A percentile compares a stretch with the other conserved stretches of the same genome.
Evolutionary conservation across 768 basidiomycete species (phyloP).

Genomic region (Calocera cornea): DNA sequence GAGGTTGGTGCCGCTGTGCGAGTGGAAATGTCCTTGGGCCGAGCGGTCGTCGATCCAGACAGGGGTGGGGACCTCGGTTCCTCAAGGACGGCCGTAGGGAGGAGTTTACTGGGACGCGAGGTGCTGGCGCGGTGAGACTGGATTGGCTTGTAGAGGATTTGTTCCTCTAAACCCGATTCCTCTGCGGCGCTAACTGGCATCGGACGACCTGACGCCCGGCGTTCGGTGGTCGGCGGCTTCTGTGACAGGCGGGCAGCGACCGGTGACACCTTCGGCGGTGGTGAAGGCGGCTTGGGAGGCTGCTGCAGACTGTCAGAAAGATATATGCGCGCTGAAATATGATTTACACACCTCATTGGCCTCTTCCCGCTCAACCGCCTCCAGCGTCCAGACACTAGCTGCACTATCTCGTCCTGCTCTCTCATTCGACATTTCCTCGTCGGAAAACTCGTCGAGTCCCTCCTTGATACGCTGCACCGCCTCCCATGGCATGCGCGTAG

Average conservation of each 20-base stretch:
- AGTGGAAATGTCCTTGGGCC: neutral
- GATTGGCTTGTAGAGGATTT: conserved; percentile 1
- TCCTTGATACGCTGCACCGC: conserved; percentile 9
- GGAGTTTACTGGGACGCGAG: neutral
- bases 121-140: neutral
- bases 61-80: neutral
- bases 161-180: neutral
- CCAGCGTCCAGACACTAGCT: conserved; percentile 81
- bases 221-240: neutral
- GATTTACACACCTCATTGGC: conserved; percentile 40
- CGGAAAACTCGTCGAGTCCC: conserved; percentile 15
- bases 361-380: conserved; percentile 73
- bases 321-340: neutral
- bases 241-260: neutral
- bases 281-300: neutral
- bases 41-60: neutral
- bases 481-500: conserved; percentile 6
- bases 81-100: neutral
- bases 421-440: conserved; percentile 24
- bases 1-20: neutral
- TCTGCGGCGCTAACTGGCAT: neutral
- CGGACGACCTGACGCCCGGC: neutral
- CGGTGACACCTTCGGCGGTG: neutral
- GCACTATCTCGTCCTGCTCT: conserved; percentile 23
- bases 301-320: neutral